Base-by-base conservation (phyloP, 2,329 filamentous ascomycete genomes). In the Fusarium sp. region DNA sequence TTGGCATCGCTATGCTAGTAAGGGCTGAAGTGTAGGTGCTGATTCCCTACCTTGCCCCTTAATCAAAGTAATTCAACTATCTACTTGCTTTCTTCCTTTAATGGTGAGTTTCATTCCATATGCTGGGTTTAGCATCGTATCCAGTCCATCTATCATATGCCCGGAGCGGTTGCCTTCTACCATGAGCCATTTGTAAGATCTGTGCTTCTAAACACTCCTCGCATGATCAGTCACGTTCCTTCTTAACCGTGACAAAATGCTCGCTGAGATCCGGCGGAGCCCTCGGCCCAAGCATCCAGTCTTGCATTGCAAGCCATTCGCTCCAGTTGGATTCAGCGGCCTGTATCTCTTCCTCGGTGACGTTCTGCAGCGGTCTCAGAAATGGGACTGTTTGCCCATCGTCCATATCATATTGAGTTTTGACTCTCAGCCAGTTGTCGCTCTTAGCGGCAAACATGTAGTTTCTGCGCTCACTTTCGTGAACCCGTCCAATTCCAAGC, bases 391-490 rank as follows among this genome's bases (percentile, higher is more conserved):
- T 93, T 84, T 98, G 95, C 62, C 94, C 89, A 8, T 91, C 91
- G 5, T 89, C 89, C 87, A 96, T 94, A 81, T 98, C 96, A 83
- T 98, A 99, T 76, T 94, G 91, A 65, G 91, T 89, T 84, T 98
- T 98, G 78, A 98, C 95, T 59, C 90, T 91, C 26, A 94, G 88
- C 96, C 96, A 98, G 57, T 90, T 94, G 32, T 93, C 93, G 79
- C 94, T 96, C 85, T 98, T 99, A 18, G 95, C 94, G 1, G 96
- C 94, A 80, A 98, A 98, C 39, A 99, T 88, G 80, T 96, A 99
- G 81, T 99, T 99, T 63, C 94, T 90, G 58, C 96, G 90, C 83
- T 99, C 96, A 73, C 93, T 92, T 81, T 98, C 94, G 80, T 97
- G 93, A 67, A 98, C 86, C 17, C 91, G 90, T 1, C 95, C 93